Conservation (phyloP, 208 protist genomes). For the Balamuthia mandrillaris region DNA sequence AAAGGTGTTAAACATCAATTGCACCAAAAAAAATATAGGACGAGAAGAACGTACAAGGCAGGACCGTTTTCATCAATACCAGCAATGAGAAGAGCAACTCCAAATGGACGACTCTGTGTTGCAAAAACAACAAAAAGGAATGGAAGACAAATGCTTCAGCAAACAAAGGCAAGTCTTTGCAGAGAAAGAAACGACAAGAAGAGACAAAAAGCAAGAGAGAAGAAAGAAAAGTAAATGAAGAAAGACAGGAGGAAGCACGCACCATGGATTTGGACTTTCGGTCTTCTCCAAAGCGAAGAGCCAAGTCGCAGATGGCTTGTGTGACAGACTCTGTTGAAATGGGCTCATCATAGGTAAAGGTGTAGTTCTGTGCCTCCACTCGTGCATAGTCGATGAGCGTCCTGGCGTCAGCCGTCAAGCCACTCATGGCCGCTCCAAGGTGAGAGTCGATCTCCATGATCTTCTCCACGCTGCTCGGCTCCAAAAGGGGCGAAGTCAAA, state of each 20-base stretch:
- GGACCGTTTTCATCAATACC: slow-evolving; percentile 94
- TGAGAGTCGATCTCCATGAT: slow-evolving; percentile 96
- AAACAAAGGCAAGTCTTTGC: no score
- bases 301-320: slow-evolving; percentile 94
- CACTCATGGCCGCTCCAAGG: slow-evolving; percentile 79
- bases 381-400: slow-evolving; percentile 97
- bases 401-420: slow-evolving; percentile 96
- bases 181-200: not conserved
- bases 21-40: not conserved
- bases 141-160: no score
- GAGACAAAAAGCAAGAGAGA: not conserved
- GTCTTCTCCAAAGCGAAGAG: slow-evolving; percentile 94
- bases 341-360: slow-evolving; percentile 98
- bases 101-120: slow-evolving; percentile 90
- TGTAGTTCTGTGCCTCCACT: slow-evolving; percentile 97
- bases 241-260: not conserved
- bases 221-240: not conserved
- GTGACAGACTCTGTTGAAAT: slow-evolving; percentile 94
- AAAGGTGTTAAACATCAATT: not conserved
- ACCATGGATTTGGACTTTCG: slow-evolving; percentile 82
- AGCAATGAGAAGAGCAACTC: slow-evolving; percentile 97
- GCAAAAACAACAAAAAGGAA: not conserved
- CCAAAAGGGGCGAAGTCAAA: slow-evolving; percentile 94
- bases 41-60: slow-evolving; percentile 72
- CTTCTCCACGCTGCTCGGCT: slow-evolving; percentile 94